Base-by-base conservation (phyloP, 306 rosid species). In the Prunus armeniaca region DNA sequence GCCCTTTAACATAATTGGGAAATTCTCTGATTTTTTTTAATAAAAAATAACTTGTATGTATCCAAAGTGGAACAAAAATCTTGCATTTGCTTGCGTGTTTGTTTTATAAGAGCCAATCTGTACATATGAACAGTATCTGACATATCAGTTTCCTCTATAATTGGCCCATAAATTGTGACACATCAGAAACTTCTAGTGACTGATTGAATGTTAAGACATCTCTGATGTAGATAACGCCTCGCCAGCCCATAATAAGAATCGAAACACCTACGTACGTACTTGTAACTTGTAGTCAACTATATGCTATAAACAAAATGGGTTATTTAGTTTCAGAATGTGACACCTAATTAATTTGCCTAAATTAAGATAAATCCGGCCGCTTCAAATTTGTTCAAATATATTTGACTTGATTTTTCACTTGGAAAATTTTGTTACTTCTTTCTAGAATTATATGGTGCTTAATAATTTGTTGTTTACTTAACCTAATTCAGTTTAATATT, bases 401-500 rank as follows among this genome's bases (percentile, higher is more conserved):
- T 38, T 38, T 38, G 45, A 47, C 27, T 41, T 18, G 18, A 34
- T 19, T 66, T 70, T 65, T 65, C 72, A 54, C 67, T 55, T 3
- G 24, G 61, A 46, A 34, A 62, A 22, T 75, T 49, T 68, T 19
- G 61, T 69, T 72, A 17, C 50, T 12, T n/a, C 18, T 46, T 72
- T 71, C 73, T 62, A 47, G 73, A 73, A 61, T 49, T 46, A 19
- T 65, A 14, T 73, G 43, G 62, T 64, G 38, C 15, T 80, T 70
- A 72, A 76, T 74, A 38, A 38, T 77, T 64, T 68, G 73, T 74
- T 73, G 75, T 76, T 76, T 56, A 65, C 78, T 49, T 43, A 19
- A 63, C 77, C 82, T 80, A 78, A 80, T 68, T 84, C 79, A 14
- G 82, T 84, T 81, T 65, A 68, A 67, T 46, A 57, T 47, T 62